These are phyloP conservation scores for Lepiota venenata DNA, from an alignment of 768 basidiomycete genomes.

Conservation along the genomic window DNA sequence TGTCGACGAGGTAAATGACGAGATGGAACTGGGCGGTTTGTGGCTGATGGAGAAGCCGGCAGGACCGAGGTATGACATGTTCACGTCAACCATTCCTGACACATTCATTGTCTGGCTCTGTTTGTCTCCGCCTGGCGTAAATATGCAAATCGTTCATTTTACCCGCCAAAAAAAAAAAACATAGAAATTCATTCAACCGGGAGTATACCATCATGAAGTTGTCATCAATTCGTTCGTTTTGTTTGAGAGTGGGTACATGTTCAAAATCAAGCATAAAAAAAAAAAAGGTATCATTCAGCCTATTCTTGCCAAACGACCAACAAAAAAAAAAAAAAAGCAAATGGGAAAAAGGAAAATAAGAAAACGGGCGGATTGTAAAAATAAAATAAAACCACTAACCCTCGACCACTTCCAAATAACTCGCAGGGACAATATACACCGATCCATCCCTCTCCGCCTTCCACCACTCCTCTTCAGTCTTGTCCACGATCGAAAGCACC, in stretches of 20 bases:
- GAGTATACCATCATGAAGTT: conserved; percentile 21
- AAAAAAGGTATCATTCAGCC: conserved; percentile 76
- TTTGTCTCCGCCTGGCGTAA: no score
- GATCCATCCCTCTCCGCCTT: conserved; percentile 86
- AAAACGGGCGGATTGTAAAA: conserved; percentile 52
- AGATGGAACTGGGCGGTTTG: no score
- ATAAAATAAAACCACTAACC: conserved; percentile 73
- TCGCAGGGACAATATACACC: conserved; percentile 89
- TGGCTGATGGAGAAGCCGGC: no score
- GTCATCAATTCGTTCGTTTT: conserved; percentile 27
- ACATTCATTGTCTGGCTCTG: no score
- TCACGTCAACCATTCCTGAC: no score
- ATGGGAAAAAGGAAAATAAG: conserved; percentile 6
- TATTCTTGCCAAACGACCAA: conserved; percentile 40
- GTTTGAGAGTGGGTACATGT: conserved; percentile 33
- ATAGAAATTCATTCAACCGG: no score
- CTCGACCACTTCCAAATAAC: conserved; percentile 81
- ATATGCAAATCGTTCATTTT: no score
- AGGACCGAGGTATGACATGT: no score
- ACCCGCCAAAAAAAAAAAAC: no score
- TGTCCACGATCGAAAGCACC: conserved; percentile 73
- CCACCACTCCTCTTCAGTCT: conserved; percentile 90
- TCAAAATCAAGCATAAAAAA: conserved; percentile 41
- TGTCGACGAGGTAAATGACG: no score
- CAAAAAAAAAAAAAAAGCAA: neutral